phyloP scores from a whole-genome alignment of 768 basidiomycete genomes.

The Rhodotorula toruloides region DNA sequence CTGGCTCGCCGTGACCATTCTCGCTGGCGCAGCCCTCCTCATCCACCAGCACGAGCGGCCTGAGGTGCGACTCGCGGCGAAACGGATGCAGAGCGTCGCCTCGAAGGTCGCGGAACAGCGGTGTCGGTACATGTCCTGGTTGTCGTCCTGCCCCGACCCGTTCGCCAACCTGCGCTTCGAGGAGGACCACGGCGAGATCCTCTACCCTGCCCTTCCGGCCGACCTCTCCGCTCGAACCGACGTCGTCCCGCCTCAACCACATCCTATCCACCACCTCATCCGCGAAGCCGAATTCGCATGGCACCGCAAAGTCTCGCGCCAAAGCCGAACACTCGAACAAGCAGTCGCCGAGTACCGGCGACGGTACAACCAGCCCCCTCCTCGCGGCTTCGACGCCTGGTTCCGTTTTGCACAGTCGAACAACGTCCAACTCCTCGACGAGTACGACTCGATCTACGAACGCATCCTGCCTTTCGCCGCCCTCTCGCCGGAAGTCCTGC shows the following conservation, averaged over 20 bases:
- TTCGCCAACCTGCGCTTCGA: not conserved
- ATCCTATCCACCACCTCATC: conserved; percentile 53
- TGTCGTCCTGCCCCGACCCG: conserved; percentile 7
- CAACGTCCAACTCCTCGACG: conserved; percentile 73
- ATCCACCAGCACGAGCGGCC: not conserved
- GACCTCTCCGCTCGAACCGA: conserved; percentile 49
- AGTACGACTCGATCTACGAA: conserved; percentile 61
- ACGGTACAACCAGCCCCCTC: conserved; percentile 71
- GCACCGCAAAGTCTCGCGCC: conserved; percentile 57
- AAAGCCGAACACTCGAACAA: conserved; percentile 69
- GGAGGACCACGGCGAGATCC: conserved; percentile 11
- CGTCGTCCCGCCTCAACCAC: conserved; percentile 45
- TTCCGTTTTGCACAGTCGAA: conserved; percentile 65
- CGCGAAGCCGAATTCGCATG: conserved; percentile 48
- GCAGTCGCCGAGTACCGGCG: conserved; percentile 77
- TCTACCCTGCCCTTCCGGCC: conserved; percentile 17
- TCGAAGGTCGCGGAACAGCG: conserved; percentile 2
- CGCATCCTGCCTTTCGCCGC: conserved; percentile 53
- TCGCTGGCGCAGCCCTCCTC: not conserved
- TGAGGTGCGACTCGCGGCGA: not conserved
- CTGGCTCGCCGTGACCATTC: not conserved
- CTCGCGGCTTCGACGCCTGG: conserved; percentile 86
- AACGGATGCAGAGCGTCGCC: not conserved
- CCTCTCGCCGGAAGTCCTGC: conserved; percentile 38
- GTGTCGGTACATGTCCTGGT: conserved; percentile 11